Base-by-base conservation (phyloP, 306 rosid genomes). In the Castanopsis chinensis region DNA sequence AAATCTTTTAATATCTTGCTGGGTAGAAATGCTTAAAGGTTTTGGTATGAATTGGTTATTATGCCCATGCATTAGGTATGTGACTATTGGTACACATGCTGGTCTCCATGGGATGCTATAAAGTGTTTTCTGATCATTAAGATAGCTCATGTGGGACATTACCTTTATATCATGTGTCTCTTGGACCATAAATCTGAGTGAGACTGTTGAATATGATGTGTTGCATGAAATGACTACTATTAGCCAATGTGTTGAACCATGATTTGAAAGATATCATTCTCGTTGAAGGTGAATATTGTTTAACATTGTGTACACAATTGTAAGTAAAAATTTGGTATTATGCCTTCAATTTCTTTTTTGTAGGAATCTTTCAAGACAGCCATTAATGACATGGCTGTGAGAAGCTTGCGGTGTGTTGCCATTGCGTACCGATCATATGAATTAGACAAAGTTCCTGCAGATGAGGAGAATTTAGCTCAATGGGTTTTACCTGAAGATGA, bases 391-490 rank as follows among this genome's bases (percentile, higher is more conserved):
- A 95, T 95, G 99, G 94, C 99, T 78, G 92, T 91, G 71, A 92
- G 85, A 73, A 92, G 99, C 85, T 80, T 95, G 94, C 91, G 99
- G 49, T 95, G 99, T 71, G 93, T 95, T 58, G 98, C 97, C 81
- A 88, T 95, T 85, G 99, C 98, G 70, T 95, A 90, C 82, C 89
- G 96, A 87, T 72, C 89, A 54, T 90, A 84, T 80, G 96, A 91
- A 70, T 80, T 81, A 37, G 91, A 86, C 21, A 83, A 84, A 75
- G 85, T 95, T 89, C 98, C 99, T 55, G 65, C 88, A 21, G 86
- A 84, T 68, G 96, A 90, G 78, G 92, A 89, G 74, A 83, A 83
- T 37, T 84, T 93, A 77, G 78, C 74, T 76, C 87, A 90, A 74
- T 95, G 99, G 99, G 74, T 87, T 63, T 90, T 95, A 84, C 98